phyloP scores from a whole-genome alignment of 129 eudicot genomes.

The Lactuca saligna region DNA sequence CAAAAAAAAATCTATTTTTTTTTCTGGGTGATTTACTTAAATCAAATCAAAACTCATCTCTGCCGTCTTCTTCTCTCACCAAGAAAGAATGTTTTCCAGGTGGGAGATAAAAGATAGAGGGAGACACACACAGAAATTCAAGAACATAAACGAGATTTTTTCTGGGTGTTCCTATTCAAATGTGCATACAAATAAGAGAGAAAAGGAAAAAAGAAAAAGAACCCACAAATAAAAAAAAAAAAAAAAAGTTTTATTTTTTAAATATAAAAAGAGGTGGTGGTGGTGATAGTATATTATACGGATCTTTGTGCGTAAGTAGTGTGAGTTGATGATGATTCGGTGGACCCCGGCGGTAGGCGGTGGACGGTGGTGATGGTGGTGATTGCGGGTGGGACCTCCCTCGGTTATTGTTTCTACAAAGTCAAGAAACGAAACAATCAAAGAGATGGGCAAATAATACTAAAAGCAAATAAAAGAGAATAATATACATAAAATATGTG shows the following conservation, averaged over 20 bases:
- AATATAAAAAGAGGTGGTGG: background rate
- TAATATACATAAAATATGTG: conserved; percentile 13
- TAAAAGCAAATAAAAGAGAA: conserved; percentile 25
- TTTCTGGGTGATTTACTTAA: conserved; percentile 20
- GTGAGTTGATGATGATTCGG: conserved; percentile 37
- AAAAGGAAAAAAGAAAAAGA: conserved; percentile 25
- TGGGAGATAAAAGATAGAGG: conserved; percentile 20
- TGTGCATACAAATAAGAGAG: conserved; percentile 21
- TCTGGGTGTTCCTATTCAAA: conserved; percentile 23
- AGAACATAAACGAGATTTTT: conserved; percentile 23
- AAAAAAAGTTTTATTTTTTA: conserved; percentile 16
- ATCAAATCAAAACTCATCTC: conserved; percentile 24
- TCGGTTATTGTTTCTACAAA: conserved; percentile 25
- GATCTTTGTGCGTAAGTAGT: conserved; percentile 26
- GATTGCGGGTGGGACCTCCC: conserved; percentile 32
- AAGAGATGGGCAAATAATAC: conserved; percentile 24
- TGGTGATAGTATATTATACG: conserved; percentile 29
- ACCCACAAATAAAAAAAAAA: conserved; percentile 25
- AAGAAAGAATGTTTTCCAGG: conserved; percentile 29
- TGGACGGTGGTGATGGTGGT: conserved; percentile 24
- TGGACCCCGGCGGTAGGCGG: conserved; percentile 27
- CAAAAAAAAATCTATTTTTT: background rate
- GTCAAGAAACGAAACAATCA: conserved; percentile 34
- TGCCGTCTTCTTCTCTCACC: conserved; percentile 19
- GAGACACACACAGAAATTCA: conserved; percentile 14